Base-by-base conservation (phyloP, 2,329 filamentous ascomycete genomes). In the Aspergillus fumigatus region DNA sequence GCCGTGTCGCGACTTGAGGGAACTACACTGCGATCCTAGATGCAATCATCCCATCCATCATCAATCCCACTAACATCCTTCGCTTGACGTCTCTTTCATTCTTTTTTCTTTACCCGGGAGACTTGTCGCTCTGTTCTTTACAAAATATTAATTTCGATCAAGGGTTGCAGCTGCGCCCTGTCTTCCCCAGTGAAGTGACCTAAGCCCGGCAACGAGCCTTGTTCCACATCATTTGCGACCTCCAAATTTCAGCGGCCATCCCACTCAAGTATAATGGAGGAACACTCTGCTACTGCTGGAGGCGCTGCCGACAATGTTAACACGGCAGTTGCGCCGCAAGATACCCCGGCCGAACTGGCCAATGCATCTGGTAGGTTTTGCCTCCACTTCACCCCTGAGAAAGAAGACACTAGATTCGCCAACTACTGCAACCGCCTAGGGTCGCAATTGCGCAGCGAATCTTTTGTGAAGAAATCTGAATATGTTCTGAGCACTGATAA, bases 401-500 rank as follows among this genome's bases (percentile, higher is more conserved):
- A 29, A 29, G 17, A 51, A 50, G 48, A 51, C 54, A 25, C 50
- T 38, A 38, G 50, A 51, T 41, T 50, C 59, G 56, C 56, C 54
- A 52, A 57, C 54, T 53, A 57, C 62, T 56, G 62, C 69, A 55
- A 67, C 54, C 40, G 38, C 47, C 58, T 57, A 69, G 66, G 60
- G 58, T 68, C 70, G 57, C 72, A 71, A 65, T 73, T 70, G 54
- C 67, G 63, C 55, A 67, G 69, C 52, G 56, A 65, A 49, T 72
- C 70, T 27, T 65, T 69, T 47, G 60, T 59, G 51, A 73, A 72
- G 52, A 66, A 65, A 32, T 60, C 48, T 48, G 67, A 73, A 53
- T 62, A 67, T 40, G 52, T 54, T 32, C 41, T 65, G 45, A 70
- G 73, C 54, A 83, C 82, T 38, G 86, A 88, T 68, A 88, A 87